Percentiles rank a stretch among this genome's conserved stretches.
These are phyloP conservation scores for Chrysosporium queenslandicum DNA, from an alignment of 2,329 filamentous ascomycete species.

Conservation along the genomic window DNA sequence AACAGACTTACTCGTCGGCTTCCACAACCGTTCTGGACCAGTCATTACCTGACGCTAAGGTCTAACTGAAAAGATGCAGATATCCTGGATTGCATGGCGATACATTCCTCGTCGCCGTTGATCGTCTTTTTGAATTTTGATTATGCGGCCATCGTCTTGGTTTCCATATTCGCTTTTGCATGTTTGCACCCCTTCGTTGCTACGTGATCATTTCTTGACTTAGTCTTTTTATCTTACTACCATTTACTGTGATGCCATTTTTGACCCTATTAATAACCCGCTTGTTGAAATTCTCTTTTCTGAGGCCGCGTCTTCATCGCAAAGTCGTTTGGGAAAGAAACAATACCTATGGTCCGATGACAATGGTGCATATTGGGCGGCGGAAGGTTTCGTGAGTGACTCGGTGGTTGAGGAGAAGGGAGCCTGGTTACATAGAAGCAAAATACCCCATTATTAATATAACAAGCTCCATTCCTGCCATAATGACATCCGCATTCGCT, in stretches of 20 bases:
- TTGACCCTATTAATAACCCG: constrained; percentile 5
- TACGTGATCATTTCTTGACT: neutral
- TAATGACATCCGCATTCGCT: too few species aligned
- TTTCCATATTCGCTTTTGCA: neutral
- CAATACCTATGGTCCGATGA: constrained; percentile 3
- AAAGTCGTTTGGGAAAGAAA: constrained; percentile 1
- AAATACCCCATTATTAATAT: constrained; percentile 12
- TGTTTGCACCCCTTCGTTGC: neutral
- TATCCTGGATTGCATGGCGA: constrained; percentile 1
- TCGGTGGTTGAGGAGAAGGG: constrained; percentile 20
- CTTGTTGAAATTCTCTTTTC: neutral
- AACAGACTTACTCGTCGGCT: neutral
- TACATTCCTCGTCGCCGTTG: neutral
- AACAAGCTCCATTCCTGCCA: constrained; percentile 5
- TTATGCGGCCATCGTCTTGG: neutral
- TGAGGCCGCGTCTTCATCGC: constrained; percentile 1
- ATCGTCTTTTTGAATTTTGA: neutral
- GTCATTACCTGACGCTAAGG: neutral
- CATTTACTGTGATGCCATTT: constrained; percentile 7
- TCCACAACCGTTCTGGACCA: neutral
- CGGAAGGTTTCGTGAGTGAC: neutral
- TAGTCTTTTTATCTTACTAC: neutral
- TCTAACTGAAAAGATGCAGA: constrained; percentile 5
- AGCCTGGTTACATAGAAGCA: constrained; percentile 12
- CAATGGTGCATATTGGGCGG: constrained; percentile 12